phyloP scores from a whole-genome alignment of 441 rosid genomes.

The Adansonia gregorii region DNA sequence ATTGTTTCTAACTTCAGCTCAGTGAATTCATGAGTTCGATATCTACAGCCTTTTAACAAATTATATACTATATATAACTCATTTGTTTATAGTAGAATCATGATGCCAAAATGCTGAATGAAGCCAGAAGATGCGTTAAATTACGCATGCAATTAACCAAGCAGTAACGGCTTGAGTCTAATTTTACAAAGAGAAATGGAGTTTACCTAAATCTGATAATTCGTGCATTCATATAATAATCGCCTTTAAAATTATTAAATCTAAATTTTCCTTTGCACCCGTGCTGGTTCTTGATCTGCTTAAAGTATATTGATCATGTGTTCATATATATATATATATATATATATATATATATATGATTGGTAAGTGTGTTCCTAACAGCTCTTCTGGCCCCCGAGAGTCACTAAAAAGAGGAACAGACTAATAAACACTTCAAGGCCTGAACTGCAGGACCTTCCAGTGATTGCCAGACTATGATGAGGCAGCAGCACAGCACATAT shows the following conservation, averaged over 20 bases:
- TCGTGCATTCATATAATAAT: too few relatives aligned
- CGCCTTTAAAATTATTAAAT: too few relatives aligned
- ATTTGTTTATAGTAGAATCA: background rate
- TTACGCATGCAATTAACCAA: constrained; percentile 18
- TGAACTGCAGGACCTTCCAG: background rate
- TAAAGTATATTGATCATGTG: too few relatives aligned
- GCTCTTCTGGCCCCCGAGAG: background rate
- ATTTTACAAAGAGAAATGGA: background rate
- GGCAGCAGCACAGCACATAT: background rate
- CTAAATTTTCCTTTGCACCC: too few relatives aligned
- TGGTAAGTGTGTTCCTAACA: constrained; percentile 29
- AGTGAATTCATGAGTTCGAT: too few relatives aligned
- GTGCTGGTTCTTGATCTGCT: too few relatives aligned
- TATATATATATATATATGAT: too few relatives aligned
- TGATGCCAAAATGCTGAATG: background rate
- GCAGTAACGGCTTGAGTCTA: background rate
- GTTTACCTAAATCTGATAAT: background rate
- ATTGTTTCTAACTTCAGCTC: background rate
- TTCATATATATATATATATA: too few relatives aligned
- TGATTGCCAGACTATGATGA: background rate
- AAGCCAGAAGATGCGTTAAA: constrained; percentile 26
- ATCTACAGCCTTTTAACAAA: background rate
- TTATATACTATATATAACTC: too few relatives aligned
- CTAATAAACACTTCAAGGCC: constrained; percentile 22
- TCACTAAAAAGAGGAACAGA: background rate